Base-by-base conservation (phyloP, 768 basidiomycete genomes). In the Mycena polygramma region DNA sequence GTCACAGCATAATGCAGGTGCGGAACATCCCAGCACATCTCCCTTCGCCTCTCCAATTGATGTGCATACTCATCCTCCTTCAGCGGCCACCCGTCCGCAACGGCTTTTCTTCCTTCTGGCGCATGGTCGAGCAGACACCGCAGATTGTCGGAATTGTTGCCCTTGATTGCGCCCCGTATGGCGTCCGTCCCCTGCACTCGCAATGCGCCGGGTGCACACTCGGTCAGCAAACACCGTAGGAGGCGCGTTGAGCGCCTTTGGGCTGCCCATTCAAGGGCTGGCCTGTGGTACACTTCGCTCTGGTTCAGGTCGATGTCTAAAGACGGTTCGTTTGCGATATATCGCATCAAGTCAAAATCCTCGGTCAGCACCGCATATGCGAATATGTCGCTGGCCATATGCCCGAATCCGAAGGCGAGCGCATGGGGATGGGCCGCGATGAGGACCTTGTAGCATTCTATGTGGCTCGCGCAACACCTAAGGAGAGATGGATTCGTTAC, bases 51-150 rank as follows among this genome's bases (percentile, higher is more conserved):
- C 15, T 57, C 54, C 8, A 54, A 2, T 19, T 51, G 30, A 36
- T 53, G 39, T 7, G 43, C n/a, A 15, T 61, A 24, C 24, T 24
- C 4, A 24, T 53, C 61, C 43, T 57, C 14, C 5, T 39, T 52
- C 36, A 59, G 2, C n/a, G 61, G 67, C 67, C 67, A 69, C 7
- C 67, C 60, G 19, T 69, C 60, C 17, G 57, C 67, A 9, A 63
- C 67, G n/a, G 52, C 46, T 35, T 24, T 57, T 4, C n/a, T n/a
- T 13, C 60, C 67, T 24, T 69, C 67, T n/a, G 60, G 52, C n/a
- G 67, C 60, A 46, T 69, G 60, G 19, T 63, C 54, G 10, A 69
- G 58, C 52, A 63, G 22, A 10, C 52, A 63, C 26, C 45, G 39
- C 54, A 68, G 46, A 19, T 48, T 62, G 9, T 63, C 60, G 22